Evolutionary conservation across 2,329 filamentous ascomycete species (phyloP), one percentile per base, ranked within the genome.

Genomic region (Penicillium sp.): DNA sequence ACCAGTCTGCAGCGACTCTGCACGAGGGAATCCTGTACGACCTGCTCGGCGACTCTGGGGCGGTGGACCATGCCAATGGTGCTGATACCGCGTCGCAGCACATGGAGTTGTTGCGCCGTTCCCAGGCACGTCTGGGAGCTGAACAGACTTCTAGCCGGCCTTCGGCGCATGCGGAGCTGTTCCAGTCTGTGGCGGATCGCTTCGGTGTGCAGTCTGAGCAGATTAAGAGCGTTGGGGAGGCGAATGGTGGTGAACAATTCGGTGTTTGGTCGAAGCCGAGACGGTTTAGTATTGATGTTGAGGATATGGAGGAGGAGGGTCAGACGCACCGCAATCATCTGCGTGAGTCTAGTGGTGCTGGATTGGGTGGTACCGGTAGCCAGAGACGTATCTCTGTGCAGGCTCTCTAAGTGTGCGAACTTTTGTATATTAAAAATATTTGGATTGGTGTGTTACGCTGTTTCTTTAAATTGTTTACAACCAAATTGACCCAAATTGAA

Each of bases 271-370:
- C 64, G 31, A 61, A 57, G 31, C 64, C 64, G 6, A 54, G 64
- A 31, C 60, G 64, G 19, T 67, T 67, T 32, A 66, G 63, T 39
- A 53, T 67, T 45, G 64, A 67, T 48, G 57, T 67, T 29, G 61
- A 63, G 19, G 64, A 66, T 43, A 28, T 60, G 43, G 58, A 61
- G 45, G 57, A 60, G n/a, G 53, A 61, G 26, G 49, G 55, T 4
- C 55, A 55, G 42, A 46, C 48, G 41, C 64, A 67, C 51, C 57
- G 57, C 15, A 67, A 67, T 40, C 62, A 65, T 51, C 43, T 67
- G 32, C 58, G 64, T 0, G 58, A 61, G 52, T 58, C 57, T 21
- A 67, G 64, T 40, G 61, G 62, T 10, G 60, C 57, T 32, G 59
- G 60, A 2, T 47, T 65, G 50, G 57, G 55, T 48, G 62, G 62